Conservation (phyloP, 345 rosid species). For the Raphanus sativus region DNA sequence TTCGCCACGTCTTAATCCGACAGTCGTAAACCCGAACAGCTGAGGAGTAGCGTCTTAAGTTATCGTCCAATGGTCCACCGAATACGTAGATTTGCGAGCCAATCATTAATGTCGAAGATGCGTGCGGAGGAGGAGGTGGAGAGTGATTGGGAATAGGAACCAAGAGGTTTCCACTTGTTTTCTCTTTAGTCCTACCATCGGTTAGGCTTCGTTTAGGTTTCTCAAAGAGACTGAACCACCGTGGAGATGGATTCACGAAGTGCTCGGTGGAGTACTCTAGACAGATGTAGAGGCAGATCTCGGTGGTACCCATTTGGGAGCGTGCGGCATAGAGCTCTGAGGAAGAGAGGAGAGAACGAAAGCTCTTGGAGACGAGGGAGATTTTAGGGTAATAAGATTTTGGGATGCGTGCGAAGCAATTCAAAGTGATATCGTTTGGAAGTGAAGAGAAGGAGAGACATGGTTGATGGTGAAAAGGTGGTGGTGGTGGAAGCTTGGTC, state of each 20-base stretch:
- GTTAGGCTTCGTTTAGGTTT: slow-evolving; percentile 36
- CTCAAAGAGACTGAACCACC: slow-evolving; percentile 22
- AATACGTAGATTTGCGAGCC: slow-evolving; percentile 52
- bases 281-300: slow-evolving; percentile 55
- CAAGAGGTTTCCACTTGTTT: slow-evolving; percentile 28
- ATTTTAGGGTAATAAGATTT: slow-evolving; percentile 53
- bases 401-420: slow-evolving; percentile 62
- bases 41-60: slow-evolving; percentile 18
- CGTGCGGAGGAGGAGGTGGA: not conserved
- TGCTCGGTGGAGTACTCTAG: slow-evolving; percentile 32
- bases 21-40: slow-evolving; percentile 62
- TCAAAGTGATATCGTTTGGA: slow-evolving; percentile 58
- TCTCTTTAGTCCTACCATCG: slow-evolving; percentile 3
- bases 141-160: slow-evolving; percentile 21
- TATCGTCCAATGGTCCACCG: slow-evolving; percentile 47
- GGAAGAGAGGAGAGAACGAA: slow-evolving; percentile 57
- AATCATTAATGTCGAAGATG: slow-evolving; percentile 35
- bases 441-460: slow-evolving; percentile 8
- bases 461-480: not conserved
- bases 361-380: slow-evolving; percentile 55
- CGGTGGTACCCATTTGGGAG: slow-evolving; percentile 39
- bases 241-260: not conserved
- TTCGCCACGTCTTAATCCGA: slow-evolving; percentile 56
- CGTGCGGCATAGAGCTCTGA: slow-evolving; percentile 55
- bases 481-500: not conserved